phyloP scores from a whole-genome alignment of 1,139 yeast species.

The Nakaseomyces sp. region DNA sequence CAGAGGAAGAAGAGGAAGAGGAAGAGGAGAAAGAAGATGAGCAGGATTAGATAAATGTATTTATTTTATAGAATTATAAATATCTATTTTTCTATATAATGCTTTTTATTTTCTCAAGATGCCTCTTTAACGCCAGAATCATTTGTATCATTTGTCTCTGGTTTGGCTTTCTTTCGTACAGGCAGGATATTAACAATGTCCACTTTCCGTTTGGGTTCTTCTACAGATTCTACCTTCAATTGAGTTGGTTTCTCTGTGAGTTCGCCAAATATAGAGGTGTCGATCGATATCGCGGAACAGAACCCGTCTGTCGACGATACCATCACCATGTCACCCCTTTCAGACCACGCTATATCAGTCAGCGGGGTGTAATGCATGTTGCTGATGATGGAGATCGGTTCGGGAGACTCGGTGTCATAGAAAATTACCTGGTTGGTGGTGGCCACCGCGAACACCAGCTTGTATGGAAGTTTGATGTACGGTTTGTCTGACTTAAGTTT shows the following conservation, averaged over 20 bases:
- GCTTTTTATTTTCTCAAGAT: too few relatives aligned
- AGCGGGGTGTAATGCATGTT: constrained; percentile 82
- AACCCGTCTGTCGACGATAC: constrained; percentile 93
- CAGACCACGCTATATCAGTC: constrained; percentile 81
- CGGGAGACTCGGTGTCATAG: constrained; percentile 63
- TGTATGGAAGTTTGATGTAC: constrained; percentile 52
- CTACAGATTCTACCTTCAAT: constrained; percentile 1
- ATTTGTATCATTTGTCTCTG: too few relatives aligned
- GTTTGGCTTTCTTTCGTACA: constrained; percentile 14
- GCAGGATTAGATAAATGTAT: too few relatives aligned
- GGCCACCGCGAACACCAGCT: constrained; percentile 85
- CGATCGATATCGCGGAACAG: constrained; percentile 59
- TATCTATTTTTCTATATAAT: constrained; percentile 15
- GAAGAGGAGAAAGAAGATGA: not conserved
- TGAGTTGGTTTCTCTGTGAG: constrained; percentile 5
- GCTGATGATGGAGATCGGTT: constrained; percentile 66
- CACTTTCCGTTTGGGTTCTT: not conserved
- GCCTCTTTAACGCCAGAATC: too few relatives aligned
- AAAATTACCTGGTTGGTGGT: constrained; percentile 80
- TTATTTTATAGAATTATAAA: too few relatives aligned
- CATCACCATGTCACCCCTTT: constrained; percentile 62
- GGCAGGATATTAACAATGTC: constrained; percentile 20
- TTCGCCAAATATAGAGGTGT: constrained; percentile 46
- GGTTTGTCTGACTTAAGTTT: constrained; percentile 23
- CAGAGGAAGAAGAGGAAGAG: constrained; percentile 1